phyloP scores from a whole-genome alignment of 306 rosid species.

The Malus sylvestris region DNA sequence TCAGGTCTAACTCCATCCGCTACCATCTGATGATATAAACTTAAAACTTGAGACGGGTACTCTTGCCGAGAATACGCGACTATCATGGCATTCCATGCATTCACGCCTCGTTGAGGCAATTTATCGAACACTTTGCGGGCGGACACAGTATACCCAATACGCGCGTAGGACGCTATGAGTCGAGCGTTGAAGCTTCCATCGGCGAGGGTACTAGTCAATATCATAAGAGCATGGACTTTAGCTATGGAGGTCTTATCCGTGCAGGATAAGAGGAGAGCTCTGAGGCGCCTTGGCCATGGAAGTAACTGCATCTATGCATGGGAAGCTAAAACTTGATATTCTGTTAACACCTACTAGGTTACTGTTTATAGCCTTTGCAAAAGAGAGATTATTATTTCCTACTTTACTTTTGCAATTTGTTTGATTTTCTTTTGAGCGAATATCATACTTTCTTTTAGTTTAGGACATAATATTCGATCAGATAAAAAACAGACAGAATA shows the following conservation, averaged over 20 bases:
- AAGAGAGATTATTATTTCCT: background rate
- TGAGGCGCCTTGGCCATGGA: constrained; percentile 30
- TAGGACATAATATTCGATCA: too few relatives aligned
- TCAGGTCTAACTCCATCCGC: constrained; percentile 29
- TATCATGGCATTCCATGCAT: constrained; percentile 42
- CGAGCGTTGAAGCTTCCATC: constrained; percentile 17
- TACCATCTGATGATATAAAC: constrained; percentile 26
- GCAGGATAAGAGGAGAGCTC: constrained; percentile 25
- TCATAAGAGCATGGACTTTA: constrained; percentile 32
- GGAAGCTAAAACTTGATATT: background rate
- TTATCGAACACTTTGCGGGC: constrained; percentile 36
- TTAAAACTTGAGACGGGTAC: constrained; percentile 21
- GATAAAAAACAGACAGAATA: too few relatives aligned
- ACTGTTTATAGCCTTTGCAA: constrained; percentile 1
- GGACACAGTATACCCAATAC: constrained; percentile 6
- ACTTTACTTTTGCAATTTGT: too few relatives aligned
- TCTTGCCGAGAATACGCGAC: constrained; percentile 28
- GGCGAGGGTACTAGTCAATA: constrained; percentile 17
- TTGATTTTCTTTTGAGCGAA: too few relatives aligned
- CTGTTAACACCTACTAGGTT: background rate
- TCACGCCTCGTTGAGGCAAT: constrained; percentile 20
- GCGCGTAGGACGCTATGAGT: constrained; percentile 20
- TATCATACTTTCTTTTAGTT: too few relatives aligned
- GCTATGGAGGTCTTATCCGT: constrained; percentile 20
- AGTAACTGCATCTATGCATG: constrained; percentile 11